These are phyloP conservation scores for Gynostemma pentaphyllum DNA, from an alignment of 306 rosid species.

Conservation along the genomic window DNA sequence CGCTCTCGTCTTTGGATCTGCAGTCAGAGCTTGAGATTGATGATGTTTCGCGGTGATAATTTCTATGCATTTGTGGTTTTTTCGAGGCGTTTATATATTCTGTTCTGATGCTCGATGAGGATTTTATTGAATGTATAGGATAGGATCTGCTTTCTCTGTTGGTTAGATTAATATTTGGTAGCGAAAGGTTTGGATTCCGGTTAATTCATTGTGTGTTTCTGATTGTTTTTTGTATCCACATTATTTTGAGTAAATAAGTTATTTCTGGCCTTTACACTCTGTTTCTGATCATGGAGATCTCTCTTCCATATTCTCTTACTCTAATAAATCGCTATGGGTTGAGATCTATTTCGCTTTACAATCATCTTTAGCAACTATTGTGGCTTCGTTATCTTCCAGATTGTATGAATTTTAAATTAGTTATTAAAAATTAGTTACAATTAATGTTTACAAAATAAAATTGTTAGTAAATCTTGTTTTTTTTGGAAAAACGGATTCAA, in stretches of 20 bases:
- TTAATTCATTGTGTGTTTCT: slow-evolving; percentile 3
- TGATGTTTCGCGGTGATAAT: too few relatives aligned
- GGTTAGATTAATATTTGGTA: not conserved
- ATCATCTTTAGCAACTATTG: too few relatives aligned
- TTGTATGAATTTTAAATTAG: too few relatives aligned
- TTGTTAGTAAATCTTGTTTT: too few relatives aligned
- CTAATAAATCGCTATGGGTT: not conserved
- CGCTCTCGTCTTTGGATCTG: slow-evolving; percentile 63
- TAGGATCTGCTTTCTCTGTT: not conserved
- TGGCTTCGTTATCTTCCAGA: too few relatives aligned
- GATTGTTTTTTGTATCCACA: not conserved
- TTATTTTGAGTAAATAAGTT: slow-evolving; percentile 4
- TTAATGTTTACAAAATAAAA: too few relatives aligned
- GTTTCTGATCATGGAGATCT: not conserved
- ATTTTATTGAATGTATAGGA: not conserved
- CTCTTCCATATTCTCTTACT: not conserved
- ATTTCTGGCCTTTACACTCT: not conserved
- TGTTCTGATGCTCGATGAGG: slow-evolving; percentile 1
- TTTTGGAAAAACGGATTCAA: too few relatives aligned
- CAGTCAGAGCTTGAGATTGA: slow-evolving; percentile 36
- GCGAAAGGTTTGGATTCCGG: not conserved
- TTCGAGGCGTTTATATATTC: slow-evolving; percentile 3
- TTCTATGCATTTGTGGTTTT: slow-evolving; percentile 3
- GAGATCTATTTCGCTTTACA: not conserved
- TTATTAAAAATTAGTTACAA: too few relatives aligned